Conservation (phyloP, 768 basidiomycete species). For the Suillus sp. region DNA sequence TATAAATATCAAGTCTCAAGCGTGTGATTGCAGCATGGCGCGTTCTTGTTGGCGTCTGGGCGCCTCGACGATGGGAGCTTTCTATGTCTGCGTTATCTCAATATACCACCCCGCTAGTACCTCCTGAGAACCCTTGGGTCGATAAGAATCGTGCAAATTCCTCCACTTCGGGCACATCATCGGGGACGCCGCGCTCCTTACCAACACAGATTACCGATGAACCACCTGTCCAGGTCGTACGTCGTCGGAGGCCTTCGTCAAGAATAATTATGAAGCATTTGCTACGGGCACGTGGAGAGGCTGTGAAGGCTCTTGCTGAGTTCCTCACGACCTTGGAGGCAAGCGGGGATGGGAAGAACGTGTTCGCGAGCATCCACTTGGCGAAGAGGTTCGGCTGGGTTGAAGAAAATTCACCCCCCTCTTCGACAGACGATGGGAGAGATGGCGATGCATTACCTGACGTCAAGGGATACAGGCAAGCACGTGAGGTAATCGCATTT, state of each 20-base stretch:
- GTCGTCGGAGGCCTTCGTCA: conserved; percentile 61
- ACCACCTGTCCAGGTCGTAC: conserved; percentile 38
- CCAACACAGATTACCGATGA: conserved; percentile 34
- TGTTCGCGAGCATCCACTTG: conserved; percentile 54
- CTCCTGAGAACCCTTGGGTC: conserved; percentile 74
- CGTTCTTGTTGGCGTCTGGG: conserved; percentile 94
- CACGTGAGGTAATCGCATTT: conserved; percentile 72
- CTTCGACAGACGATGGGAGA: conserved; percentile 26
- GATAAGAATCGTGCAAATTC: conserved; percentile 43
- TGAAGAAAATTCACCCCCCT: conserved; percentile 32
- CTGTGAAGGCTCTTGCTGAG: conserved; percentile 69
- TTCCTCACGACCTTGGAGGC: conserved; percentile 69
- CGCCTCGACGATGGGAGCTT: conserved; percentile 81
- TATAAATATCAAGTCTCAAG: conserved; percentile 58
- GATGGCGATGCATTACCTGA: conserved; percentile 26
- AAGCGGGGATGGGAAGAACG: conserved; percentile 45
- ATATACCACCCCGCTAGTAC: conserved; percentile 67
- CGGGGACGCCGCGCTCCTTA: conserved; percentile 14
- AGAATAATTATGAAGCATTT: conserved; percentile 88
- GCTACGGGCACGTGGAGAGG: conserved; percentile 81
- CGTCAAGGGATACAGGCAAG: conserved; percentile 59
- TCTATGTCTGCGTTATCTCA: conserved; percentile 70
- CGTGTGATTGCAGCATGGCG: conserved; percentile 93
- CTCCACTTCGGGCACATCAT: conserved; percentile 19
- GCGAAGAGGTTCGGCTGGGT: conserved; percentile 43